Evolutionary conservation across 345 rosid species (phyloP).

Genomic region (Salix brachista): DNA sequence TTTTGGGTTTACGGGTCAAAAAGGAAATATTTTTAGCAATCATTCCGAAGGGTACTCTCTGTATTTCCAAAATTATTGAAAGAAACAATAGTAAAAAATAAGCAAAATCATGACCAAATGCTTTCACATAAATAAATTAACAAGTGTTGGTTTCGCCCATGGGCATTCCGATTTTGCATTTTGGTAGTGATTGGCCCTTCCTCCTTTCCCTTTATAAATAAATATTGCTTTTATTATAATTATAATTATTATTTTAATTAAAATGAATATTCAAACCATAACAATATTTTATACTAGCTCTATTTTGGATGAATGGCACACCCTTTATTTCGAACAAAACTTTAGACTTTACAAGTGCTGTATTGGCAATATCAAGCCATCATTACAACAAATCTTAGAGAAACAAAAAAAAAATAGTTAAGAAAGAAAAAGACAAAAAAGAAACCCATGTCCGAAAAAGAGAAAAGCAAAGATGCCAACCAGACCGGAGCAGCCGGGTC

Average conservation of each 20-base stretch:
- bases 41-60: background rate
- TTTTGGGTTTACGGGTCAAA: background rate
- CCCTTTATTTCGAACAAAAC: background rate
- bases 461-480: background rate
- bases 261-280: no score
- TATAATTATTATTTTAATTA: no score
- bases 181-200: no score
- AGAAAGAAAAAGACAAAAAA: background rate
- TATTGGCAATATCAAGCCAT: background rate
- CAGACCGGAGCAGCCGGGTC: background rate
- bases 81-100: background rate
- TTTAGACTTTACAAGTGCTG: background rate
- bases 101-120: background rate
- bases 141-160: background rate
- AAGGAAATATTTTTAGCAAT: background rate
- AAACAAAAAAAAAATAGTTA: background rate
- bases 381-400: background rate
- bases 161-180: no score
- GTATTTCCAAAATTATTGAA: background rate
- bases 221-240: background rate
- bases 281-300: no score
- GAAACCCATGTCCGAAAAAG: background rate
- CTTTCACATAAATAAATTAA: background rate
- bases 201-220: no score
- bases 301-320: background rate